Percentiles rank a stretch among this genome's conserved stretches.
Conservation (phyloP, 352 stramenopile genomes). For the Globisporangium apiculatum region DNA sequence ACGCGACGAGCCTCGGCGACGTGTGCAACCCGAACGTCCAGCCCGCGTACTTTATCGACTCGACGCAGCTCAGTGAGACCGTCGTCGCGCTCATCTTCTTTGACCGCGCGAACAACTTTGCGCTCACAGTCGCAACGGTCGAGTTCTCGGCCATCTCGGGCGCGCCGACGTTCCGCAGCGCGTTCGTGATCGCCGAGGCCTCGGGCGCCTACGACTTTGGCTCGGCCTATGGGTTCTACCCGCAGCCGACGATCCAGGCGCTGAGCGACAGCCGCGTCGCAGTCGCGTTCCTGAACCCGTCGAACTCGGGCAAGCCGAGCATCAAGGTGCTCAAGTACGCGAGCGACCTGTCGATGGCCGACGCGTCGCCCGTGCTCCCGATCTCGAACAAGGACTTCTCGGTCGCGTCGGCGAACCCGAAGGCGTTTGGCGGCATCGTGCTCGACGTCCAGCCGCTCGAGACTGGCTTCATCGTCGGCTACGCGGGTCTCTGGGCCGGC, state of each 20-base stretch:
- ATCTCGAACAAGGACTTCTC: constrained; percentile 72
- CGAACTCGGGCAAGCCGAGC: constrained; percentile 61
- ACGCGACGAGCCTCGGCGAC: constrained; percentile 21
- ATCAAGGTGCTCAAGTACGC: constrained; percentile 69
- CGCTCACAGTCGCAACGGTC: constrained; percentile 57
- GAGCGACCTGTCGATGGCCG: constrained; percentile 41
- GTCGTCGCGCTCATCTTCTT: constrained; percentile 62
- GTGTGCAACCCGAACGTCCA: constrained; percentile 50
- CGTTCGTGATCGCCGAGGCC: constrained; percentile 58
- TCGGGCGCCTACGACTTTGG: constrained; percentile 65
- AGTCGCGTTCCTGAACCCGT: constrained; percentile 70
- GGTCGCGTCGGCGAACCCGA: constrained; percentile 39
- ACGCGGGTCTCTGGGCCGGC: constrained; percentile 46
- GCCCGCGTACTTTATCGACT: constrained; percentile 66
- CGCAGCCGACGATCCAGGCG: constrained; percentile 48
- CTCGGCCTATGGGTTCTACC: constrained; percentile 53
- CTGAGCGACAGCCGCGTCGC: constrained; percentile 49
- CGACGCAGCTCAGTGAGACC: constrained; percentile 54
- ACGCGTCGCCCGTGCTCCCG: constrained; percentile 48
- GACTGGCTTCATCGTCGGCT: constrained; percentile 47
- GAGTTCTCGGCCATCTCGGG: constrained; percentile 54
- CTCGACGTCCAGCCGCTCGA: constrained; percentile 50
- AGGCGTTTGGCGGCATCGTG: constrained; percentile 40
- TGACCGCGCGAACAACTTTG: constrained; percentile 66
- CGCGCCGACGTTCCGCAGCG: constrained; percentile 54